Evolutionary conservation across 176 grass and related monocot species (phyloP), one percentile per base, ranked within the genome.

Genomic region (Areca catechu): DNA sequence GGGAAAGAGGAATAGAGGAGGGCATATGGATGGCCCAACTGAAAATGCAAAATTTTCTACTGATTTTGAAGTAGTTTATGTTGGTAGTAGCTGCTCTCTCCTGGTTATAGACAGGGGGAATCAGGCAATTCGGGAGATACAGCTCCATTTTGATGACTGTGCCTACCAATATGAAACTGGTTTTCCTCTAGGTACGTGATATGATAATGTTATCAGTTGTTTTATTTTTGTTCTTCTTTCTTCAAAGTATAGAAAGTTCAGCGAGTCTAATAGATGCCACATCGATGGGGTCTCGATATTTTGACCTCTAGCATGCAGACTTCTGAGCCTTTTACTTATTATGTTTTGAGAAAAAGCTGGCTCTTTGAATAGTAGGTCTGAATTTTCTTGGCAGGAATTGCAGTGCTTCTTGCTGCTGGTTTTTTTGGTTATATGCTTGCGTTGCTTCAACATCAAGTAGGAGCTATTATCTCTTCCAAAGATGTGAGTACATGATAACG

Each of bases 381-480:
- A 43, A 43, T 12, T 66, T 66, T 30, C 23, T 14, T 20, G 54
- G 5, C 84, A 98, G 94, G 94, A 55, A 24, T 98, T 78, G 73
- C 76, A 16, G 80, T 98, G 84, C 84, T 98, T 64, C 71, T 83
- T 80, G 84, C 84, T 78, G 94, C 94, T 47, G 84, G 60, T 71
- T 98, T 98, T 78, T 98, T 98, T 37, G 94, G 94, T 6, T 98
- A 93, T 29, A 98, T 93, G 94, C 79, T 98, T 83, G 88, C 94
- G 0, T 83, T 98, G 73, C 81, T 98, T 61, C 94, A 98, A 63
- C 70, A 62, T 5, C 76, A 73, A 49, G 74, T 93, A 52, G 76
- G 86, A n/a, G 70, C 82, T 18, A 98, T 98, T 68, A 37, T 88
- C 52, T 93, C 84, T 56, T 66, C 73, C 43, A 48, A 78, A 51